Base-by-base conservation (phyloP, 768 basidiomycete genomes). In the Galerina sulciceps region DNA sequence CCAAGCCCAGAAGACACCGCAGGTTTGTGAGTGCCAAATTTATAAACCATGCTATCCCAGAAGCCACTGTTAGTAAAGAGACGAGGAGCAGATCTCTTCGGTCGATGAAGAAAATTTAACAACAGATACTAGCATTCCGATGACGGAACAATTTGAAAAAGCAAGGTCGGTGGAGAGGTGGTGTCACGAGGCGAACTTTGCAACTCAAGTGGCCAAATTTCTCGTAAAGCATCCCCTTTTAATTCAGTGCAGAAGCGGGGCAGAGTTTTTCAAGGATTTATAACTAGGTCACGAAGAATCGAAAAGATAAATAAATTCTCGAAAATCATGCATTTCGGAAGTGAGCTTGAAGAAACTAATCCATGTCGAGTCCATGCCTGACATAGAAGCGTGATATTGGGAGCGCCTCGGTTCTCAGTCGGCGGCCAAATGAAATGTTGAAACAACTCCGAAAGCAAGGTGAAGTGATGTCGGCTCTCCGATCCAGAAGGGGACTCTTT, bases 201-300 rank as follows among this genome's bases (percentile, higher is more conserved):
- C 22, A 38, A 18, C 36, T 37, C 37, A 20, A 22, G 20, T 38
- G 49, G 15, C 49, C 37, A 51, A 51, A 38, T 38, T 15, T 51
- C 49, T 40, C 37, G 49, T 51, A 51, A 51, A 36, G 38, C 37
- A 51, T 40, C 49, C n/a, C 49, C 49, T 51, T 51, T 51, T 17
- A 22, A 20, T 40, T 14, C 22, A 15, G 14, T 40, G 20, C 13
- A 51, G 17, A 50, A 38, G 6, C 13, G 10, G 23, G 38, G 13
- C 20, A 38, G 26, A 51, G 37, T 6, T 38, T 22, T 38, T 18
- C 20, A 20, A 22, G 40, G 37, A 22, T 51, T 38, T 40, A 37
- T n/a, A 40, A 23, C 20, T 51, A 26, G 2, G 26, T 31, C 40
- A 38, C 17, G 49, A 20, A 40, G 35, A 22, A 13, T 40, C n/a